Conservation (phyloP, 169 alveolate genomes). For the Prorocentrum cordatum region DNA sequence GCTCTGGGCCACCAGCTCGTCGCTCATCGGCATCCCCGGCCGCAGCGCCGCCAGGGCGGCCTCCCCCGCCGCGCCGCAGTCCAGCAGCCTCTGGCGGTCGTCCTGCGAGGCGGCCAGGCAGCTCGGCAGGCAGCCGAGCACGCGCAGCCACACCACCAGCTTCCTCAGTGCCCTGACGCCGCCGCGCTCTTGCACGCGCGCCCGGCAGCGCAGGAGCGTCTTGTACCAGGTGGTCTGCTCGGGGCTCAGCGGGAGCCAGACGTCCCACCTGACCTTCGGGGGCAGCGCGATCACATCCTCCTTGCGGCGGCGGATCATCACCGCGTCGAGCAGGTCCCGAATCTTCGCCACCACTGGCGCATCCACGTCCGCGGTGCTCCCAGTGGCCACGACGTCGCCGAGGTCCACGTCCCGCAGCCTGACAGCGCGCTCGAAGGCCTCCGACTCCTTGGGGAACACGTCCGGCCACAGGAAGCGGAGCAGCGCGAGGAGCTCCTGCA, state of each 20-base stretch:
- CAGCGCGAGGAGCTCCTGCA: slow-evolving; percentile 90
- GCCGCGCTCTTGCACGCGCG: no score
- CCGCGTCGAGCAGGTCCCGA: slow-evolving; percentile 59
- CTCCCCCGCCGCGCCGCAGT: no score
- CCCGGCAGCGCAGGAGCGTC: neutral
- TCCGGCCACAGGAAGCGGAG: slow-evolving; percentile 95
- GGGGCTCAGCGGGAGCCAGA: slow-evolving; percentile 86
- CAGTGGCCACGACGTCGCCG: neutral
- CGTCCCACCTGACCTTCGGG: slow-evolving; percentile 81
- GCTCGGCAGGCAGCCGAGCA: neutral
- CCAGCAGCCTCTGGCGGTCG: neutral
- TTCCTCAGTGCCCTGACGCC: neutral
- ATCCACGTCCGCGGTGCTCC: no score
- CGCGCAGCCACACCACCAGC: neutral
- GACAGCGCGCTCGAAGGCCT: neutral
- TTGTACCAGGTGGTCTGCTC: slow-evolving; percentile 43
- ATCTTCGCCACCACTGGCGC: slow-evolving; percentile 5
- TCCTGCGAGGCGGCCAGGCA: neutral
- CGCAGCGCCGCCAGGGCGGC: neutral
- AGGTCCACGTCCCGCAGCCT: neutral
- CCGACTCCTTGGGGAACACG: slow-evolving; percentile 73
- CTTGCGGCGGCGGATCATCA: slow-evolving; percentile 83
- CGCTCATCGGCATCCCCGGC: neutral
- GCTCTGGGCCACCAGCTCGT: slow-evolving; percentile 1
- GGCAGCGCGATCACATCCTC: slow-evolving; percentile 86